Percentiles rank a stretch among this genome's conserved stretches.
Evolutionary conservation across 345 rosid species (phyloP).

Genomic region (Eucalyptus brandiana): DNA sequence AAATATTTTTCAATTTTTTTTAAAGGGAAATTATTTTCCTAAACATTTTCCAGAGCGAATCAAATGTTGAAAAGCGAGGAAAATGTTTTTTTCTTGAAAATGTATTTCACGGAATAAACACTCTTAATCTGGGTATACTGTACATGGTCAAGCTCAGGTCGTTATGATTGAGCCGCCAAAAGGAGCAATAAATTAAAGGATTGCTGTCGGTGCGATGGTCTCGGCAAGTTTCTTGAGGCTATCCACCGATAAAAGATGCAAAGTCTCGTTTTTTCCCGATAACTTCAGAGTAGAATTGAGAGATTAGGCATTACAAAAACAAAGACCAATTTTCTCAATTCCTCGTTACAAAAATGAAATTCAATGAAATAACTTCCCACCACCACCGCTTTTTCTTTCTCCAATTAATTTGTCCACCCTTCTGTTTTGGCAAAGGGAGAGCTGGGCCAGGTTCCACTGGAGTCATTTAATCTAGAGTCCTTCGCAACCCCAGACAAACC

Average conservation of each 20-base stretch:
- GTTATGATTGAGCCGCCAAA: neutral
- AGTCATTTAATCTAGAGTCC: neutral
- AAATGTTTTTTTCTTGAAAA: too few species aligned
- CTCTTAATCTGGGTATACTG: neutral
- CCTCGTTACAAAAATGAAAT: neutral
- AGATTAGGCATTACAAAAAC: neutral
- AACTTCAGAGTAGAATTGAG: neutral
- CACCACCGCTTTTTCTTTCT: neutral
- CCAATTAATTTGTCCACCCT: neutral
- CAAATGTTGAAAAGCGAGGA: fast-evolving
- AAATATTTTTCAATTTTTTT: too few species aligned
- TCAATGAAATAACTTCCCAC: neutral
- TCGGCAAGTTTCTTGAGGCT: neutral
- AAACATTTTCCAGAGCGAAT: fast-evolving
- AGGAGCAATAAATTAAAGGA: neutral
- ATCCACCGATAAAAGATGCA: neutral
- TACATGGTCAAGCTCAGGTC: neutral
- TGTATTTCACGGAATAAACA: fast-evolving
- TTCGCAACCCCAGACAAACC: neutral
- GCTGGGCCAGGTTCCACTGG: neutral
- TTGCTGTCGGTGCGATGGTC: neutral
- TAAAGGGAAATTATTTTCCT: too few species aligned
- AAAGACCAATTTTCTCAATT: neutral
- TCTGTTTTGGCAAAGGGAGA: neutral
- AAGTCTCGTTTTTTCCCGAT: neutral